Evolutionary conservation across 805 yeast species (phyloP).

Genomic region (Saturnispora bothae): DNA sequence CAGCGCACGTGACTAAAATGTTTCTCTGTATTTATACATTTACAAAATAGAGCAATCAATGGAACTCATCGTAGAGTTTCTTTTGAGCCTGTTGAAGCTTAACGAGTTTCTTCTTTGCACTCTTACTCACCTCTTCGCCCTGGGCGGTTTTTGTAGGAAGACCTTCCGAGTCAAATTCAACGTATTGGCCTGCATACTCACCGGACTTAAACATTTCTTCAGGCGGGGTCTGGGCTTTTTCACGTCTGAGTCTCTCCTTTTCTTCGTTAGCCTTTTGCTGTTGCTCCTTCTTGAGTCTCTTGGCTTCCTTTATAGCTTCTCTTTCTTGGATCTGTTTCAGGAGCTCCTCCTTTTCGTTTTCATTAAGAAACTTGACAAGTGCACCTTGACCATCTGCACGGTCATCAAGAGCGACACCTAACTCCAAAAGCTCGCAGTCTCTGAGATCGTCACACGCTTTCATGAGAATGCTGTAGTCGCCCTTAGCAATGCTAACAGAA

Average conservation of each 20-base stretch:
- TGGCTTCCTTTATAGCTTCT: constrained; percentile 32
- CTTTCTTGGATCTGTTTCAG: constrained; percentile 50
- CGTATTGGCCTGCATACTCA: constrained; percentile 32
- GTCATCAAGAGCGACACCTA: constrained; percentile 85
- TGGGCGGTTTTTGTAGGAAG: constrained; percentile 64
- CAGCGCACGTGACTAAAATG: constrained; percentile 1
- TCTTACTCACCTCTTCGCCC: constrained; percentile 81
- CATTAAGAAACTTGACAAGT: constrained; percentile 68
- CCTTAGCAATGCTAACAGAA: constrained; percentile 52
- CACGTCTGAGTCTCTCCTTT: constrained; percentile 52
- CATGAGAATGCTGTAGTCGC: constrained; percentile 44
- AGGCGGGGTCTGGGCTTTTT: constrained; percentile 63
- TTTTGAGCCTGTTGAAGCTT: constrained; percentile 75
- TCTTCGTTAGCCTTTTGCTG: constrained; percentile 49
- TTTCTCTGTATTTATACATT: neutral
- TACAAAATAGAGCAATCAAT: constrained; percentile 13
- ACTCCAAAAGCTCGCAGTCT: constrained; percentile 53
- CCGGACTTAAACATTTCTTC: constrained; percentile 57
- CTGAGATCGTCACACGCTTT: constrained; percentile 68
- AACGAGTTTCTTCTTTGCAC: constrained; percentile 69
- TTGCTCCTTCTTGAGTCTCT: constrained; percentile 40
- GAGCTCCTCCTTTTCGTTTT: constrained; percentile 57
- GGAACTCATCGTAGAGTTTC: constrained; percentile 66
- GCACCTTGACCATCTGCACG: constrained; percentile 71
- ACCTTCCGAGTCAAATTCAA: constrained; percentile 80